Evolutionary conservation across 371 early-diverging fungal genomes (phyloP).

Genomic region (Synchytrium microbalum): DNA sequence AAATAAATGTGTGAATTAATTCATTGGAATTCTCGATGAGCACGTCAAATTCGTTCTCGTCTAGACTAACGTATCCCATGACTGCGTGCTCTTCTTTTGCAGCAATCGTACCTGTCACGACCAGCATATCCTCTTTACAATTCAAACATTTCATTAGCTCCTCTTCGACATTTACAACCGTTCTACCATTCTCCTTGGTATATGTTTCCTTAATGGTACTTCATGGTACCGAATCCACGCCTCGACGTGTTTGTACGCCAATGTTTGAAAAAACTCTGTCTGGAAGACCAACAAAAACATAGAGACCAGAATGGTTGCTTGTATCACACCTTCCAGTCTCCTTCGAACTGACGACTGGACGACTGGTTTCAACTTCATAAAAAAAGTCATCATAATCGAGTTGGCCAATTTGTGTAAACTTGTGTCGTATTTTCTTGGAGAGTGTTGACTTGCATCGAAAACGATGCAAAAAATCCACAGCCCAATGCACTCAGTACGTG

Average conservation of each 20-base stretch:
- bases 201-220: conserved; percentile 39
- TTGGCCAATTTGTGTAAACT: not conserved
- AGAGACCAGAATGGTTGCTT: not conserved
- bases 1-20: no score
- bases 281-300: not conserved
- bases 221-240: conserved; percentile 40
- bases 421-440: not conserved
- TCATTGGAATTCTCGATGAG: no score
- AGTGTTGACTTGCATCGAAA: not conserved
- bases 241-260: conserved; percentile 29
- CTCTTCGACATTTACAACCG: conserved; percentile 34
- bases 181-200: conserved; percentile 42
- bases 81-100: no score
- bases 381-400: conserved; percentile 18
- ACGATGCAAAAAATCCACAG: not conserved
- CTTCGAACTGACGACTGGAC: conserved; percentile 14
- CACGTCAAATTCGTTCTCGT: not conserved
- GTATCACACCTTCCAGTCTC: not conserved
- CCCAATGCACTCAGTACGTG: conserved; percentile 11
- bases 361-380: conserved; percentile 12
- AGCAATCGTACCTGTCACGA: conserved; percentile 33
- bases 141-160: conserved; percentile 40
- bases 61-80: not conserved
- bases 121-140: conserved; percentile 37
- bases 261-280: not conserved